phyloP scores from a whole-genome alignment of 768 basidiomycete species.

The Hygrophoropsis aurantiaca region DNA sequence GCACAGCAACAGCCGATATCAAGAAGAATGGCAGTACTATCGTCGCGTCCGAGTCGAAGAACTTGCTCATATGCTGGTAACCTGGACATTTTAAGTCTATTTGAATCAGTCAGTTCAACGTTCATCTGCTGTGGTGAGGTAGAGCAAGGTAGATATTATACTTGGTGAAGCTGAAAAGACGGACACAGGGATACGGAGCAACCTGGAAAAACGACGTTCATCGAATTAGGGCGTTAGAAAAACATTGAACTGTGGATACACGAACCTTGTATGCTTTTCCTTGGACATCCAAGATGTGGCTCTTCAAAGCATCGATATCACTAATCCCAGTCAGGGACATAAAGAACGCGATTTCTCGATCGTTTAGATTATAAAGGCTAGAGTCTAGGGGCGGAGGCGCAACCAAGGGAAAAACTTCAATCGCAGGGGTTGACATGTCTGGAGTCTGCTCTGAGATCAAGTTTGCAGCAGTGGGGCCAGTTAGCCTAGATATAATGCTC shows the following conservation, averaged over 20 bases:
- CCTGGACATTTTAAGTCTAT: constrained; percentile 1
- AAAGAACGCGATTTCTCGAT: constrained; percentile 23
- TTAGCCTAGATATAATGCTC: too few relatives aligned
- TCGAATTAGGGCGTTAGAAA: too few relatives aligned
- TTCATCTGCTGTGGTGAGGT: background rate
- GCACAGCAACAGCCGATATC: constrained; percentile 41
- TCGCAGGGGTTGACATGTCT: too few relatives aligned
- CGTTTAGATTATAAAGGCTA: constrained; percentile 12
- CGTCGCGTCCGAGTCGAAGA: constrained; percentile 29
- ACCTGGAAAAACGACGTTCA: constrained; percentile 2
- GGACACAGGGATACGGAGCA: constrained; percentile 23
- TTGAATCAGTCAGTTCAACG: background rate
- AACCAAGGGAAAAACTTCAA: too few relatives aligned
- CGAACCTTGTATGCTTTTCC: constrained; percentile 30
- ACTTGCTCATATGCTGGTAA: constrained; percentile 12
- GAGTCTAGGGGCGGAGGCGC: constrained; percentile 10
- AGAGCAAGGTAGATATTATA: background rate
- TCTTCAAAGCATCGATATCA: constrained; percentile 27
- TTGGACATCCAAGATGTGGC: constrained; percentile 34
- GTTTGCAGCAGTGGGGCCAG: too few relatives aligned
- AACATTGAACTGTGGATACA: too few relatives aligned
- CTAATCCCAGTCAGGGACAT: constrained; percentile 28
- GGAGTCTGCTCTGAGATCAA: too few relatives aligned
- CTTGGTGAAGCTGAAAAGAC: constrained; percentile 17
- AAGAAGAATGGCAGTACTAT: constrained; percentile 33